phyloP scores from a whole-genome alignment of 768 basidiomycete genomes.

The Lactarius quietus region DNA sequence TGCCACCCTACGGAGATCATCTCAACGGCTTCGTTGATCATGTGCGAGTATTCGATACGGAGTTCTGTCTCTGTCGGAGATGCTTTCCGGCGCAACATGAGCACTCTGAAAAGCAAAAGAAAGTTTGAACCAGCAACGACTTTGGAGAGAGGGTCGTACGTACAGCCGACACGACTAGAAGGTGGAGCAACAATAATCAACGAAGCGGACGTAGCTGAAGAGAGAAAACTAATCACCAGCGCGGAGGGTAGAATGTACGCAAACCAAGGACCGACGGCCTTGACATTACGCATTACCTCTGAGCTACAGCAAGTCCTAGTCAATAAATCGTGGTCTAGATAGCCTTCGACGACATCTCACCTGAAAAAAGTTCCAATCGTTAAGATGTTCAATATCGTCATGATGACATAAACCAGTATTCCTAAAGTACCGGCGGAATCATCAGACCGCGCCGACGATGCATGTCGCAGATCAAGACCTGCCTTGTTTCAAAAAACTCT shows the following conservation, averaged over 20 bases:
- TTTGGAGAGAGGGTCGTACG: neutral
- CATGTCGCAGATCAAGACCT: neutral
- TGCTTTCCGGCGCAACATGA: neutral
- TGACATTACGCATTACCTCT: neutral
- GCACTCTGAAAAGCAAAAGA: slow-evolving; percentile 12
- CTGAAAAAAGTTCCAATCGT: slow-evolving; percentile 20
- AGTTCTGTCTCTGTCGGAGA: slow-evolving; percentile 20
- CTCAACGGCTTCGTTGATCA: slow-evolving; percentile 21
- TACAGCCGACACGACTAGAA: slow-evolving; percentile 20
- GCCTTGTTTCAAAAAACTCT: slow-evolving; percentile 23
- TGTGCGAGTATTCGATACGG: neutral
- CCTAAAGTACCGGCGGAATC: slow-evolving; percentile 8
- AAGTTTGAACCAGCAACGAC: neutral
- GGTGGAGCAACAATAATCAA: neutral
- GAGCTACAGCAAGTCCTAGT: slow-evolving; percentile 1
- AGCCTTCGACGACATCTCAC: neutral
- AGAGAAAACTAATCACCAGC: slow-evolving; percentile 11
- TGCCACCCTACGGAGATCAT: slow-evolving; percentile 1
- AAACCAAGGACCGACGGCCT: slow-evolving; percentile 16
- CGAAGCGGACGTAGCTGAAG: neutral
- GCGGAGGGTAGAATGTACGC: slow-evolving; percentile 19
- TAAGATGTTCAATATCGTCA: slow-evolving; percentile 21
- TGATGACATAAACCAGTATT: slow-evolving; percentile 20
- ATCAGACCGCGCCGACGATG: neutral
- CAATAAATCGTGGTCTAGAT: neutral